phyloP scores from a whole-genome alignment of 164 flowering plant genomes.

The Protea cynaroides region DNA sequence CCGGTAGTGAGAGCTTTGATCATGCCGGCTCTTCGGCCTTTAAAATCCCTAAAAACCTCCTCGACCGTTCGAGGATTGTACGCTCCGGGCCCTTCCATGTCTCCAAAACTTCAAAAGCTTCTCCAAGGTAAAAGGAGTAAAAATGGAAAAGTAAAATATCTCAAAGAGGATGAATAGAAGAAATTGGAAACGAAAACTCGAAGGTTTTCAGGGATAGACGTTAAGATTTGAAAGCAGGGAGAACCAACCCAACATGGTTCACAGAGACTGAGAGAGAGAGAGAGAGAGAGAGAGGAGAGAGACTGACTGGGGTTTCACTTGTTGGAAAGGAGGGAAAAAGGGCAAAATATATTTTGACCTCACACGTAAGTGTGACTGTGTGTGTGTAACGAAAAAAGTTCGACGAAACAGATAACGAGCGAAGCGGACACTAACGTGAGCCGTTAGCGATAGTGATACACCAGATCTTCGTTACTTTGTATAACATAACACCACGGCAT shows the following conservation, averaged over 20 bases:
- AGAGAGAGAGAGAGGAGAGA: neutral
- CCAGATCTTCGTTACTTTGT: too few species aligned
- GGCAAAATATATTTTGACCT: conserved; percentile 2
- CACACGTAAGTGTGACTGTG: neutral
- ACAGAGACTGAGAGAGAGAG: neutral
- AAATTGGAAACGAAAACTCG: neutral
- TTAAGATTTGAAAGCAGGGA: neutral
- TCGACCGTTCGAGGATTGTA: conserved; percentile 80
- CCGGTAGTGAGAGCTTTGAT: conserved; percentile 76
- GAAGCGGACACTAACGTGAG: too few species aligned
- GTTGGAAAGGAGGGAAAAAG: conserved; percentile 4
- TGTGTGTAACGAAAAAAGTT: too few species aligned
- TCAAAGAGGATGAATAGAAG: neutral
- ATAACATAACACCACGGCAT: too few species aligned
- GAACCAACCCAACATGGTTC: neutral
- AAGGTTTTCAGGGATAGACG: neutral
- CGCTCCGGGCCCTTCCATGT: conserved; percentile 43
- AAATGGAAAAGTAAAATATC: neutral
- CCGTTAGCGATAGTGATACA: too few species aligned
- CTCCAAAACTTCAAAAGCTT: conserved; percentile 3
- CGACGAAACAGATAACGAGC: too few species aligned
- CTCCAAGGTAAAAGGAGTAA: neutral
- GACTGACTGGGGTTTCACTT: neutral
- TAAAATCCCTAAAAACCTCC: conserved; percentile 70
- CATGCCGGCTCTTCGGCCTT: conserved; percentile 64